Evolutionary conservation across 305 asterid genomes (phyloP).

Genomic region (Fraxinus latifolia): DNA sequence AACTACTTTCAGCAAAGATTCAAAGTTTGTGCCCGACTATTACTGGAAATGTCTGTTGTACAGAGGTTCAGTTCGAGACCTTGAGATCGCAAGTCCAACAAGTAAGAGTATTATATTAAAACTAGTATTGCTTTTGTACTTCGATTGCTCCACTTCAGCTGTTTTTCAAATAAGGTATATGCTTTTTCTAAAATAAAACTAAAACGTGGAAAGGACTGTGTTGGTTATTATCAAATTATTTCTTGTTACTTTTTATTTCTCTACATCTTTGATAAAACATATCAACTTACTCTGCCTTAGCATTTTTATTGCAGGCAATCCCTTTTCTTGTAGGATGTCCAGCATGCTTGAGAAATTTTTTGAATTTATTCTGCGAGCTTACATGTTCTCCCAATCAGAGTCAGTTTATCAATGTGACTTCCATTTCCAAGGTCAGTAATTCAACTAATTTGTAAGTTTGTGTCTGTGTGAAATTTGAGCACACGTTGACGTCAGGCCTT

Average conservation of each 20-base stretch:
- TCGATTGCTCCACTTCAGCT: not conserved
- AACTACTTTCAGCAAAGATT: conserved; percentile 73
- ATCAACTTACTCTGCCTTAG: conserved; percentile 29
- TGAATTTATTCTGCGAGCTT: conserved; percentile 97
- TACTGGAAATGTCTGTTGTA: conserved; percentile 87
- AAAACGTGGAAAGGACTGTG: not conserved
- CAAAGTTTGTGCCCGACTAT: conserved; percentile 97
- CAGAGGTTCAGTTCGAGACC: conserved; percentile 80
- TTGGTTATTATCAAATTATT: not conserved
- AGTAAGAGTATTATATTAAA: conserved; percentile 41
- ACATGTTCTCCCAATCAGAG: conserved; percentile 98
- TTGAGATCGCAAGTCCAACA: conserved; percentile 88
- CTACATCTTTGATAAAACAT: not conserved
- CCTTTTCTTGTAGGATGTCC: conserved; percentile 99
- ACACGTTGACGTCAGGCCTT: not conserved
- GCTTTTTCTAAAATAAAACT: not conserved
- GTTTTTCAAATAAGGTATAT: not conserved
- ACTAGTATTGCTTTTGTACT: not conserved
- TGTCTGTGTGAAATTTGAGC: not conserved
- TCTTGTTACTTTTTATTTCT: not conserved
- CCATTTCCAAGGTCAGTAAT: conserved; percentile 60
- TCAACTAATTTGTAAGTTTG: conserved; percentile 4
- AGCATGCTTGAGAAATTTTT: conserved; percentile 96
- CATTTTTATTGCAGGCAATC: conserved; percentile 74
- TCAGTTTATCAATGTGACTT: conserved; percentile 89